Conservation (phyloP, 2,329 filamentous ascomycete species). For the Huntiella abstrusa region DNA sequence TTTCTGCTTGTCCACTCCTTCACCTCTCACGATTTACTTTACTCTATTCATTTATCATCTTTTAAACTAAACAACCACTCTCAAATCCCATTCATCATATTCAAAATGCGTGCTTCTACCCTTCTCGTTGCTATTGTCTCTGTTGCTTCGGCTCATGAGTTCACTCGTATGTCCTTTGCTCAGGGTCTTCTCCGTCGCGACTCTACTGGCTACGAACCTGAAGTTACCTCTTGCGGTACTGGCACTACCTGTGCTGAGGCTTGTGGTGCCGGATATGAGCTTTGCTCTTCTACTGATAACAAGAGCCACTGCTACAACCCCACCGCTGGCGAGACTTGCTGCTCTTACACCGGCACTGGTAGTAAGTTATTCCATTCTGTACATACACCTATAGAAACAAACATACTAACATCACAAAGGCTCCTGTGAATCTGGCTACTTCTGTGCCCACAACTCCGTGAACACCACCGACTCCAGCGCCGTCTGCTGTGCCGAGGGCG, state of each 20-base stretch:
- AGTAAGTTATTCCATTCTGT: conserved; percentile 23
- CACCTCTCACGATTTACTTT: background rate
- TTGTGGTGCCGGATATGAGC: conserved; percentile 30
- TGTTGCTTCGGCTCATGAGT: conserved; percentile 16
- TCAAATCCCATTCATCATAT: background rate
- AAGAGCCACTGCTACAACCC: conserved; percentile 41
- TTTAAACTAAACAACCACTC: background rate
- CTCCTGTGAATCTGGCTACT: conserved; percentile 42
- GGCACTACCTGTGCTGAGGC: conserved; percentile 35
- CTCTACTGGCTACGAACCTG: conserved; percentile 28
- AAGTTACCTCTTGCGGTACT: conserved; percentile 27
- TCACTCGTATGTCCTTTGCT: conserved; percentile 20
- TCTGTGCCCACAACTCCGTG: conserved; percentile 36
- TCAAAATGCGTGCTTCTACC: conserved; percentile 19
- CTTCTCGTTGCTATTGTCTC: conserved; percentile 20
- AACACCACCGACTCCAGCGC: conserved; percentile 21
- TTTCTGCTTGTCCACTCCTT: background rate
- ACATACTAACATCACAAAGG: conserved; percentile 21
- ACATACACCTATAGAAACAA: background rate
- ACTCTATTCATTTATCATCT: conserved; percentile 2
- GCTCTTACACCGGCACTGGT: conserved; percentile 31
- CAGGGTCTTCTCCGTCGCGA: conserved; percentile 25
- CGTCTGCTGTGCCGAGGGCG: conserved; percentile 40
- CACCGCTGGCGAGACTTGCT: conserved; percentile 33
- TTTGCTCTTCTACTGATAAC: conserved; percentile 30